A percentile compares a stretch with the other conserved stretches of the same genome.
Conservation (phyloP, 169 alveolate genomes). For the Plasmodium billcollinsi region DNA sequence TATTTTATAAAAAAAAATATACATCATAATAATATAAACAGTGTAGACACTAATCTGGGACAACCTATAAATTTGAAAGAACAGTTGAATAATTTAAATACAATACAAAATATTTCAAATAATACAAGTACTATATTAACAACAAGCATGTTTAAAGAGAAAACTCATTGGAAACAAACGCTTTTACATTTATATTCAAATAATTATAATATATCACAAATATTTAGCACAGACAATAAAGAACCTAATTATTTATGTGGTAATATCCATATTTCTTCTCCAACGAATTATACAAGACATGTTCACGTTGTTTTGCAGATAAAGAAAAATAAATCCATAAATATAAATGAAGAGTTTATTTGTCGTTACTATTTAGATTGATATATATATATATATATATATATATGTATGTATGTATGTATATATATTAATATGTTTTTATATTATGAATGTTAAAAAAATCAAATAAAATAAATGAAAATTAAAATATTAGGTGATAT, state of each 20-base stretch:
- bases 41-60: too few relatives aligned
- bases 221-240: conserved; percentile 6
- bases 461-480: neutral
- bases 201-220: conserved; percentile 38
- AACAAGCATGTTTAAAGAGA: conserved; percentile 80
- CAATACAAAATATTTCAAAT: conserved; percentile 10
- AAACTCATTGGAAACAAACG: conserved; percentile 89
- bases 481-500: too few relatives aligned
- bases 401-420: neutral
- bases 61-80: too few relatives aligned
- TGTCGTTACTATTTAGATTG: conserved; percentile 50
- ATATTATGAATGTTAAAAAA: neutral
- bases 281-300: conserved; percentile 42
- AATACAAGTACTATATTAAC: conserved; percentile 65
- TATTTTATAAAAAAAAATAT: conserved; percentile 37
- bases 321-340: conserved; percentile 56
- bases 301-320: conserved; percentile 45
- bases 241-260: conserved; percentile 41
- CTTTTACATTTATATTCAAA: conserved; percentile 78
- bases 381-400: neutral
- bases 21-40: neutral
- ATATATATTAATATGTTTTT: neutral
- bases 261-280: conserved; percentile 35
- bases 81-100: conserved; percentile 28
- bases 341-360: conserved; percentile 31